Evolutionary conservation across 805 yeast species (phyloP), one percentile per base, ranked within the genome.

Genomic region (Sugiyamaella americana): DNA sequence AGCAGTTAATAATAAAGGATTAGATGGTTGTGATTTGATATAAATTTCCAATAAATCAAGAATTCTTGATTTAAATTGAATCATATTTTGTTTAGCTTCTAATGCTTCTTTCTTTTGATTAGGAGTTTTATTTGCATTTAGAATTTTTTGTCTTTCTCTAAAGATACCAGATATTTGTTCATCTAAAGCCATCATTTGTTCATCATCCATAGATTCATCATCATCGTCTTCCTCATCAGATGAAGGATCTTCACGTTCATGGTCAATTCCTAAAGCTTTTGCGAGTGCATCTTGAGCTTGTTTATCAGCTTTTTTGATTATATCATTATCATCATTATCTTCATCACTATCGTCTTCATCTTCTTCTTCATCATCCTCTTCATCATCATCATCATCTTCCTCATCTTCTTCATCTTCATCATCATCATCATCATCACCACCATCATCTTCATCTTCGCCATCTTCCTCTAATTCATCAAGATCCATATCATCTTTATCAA

Each of bases 101-200:
- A 73, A 67, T 50, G 86, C 94, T 18, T 73, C 64, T 57, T 86
- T 86, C 58, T 55, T 52, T 18, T 47, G 41, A 21, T 44, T 41
- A 16, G 44, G 41, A 19, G 53, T 53, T 84, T 74, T 62, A 76
- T 78, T 61, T 72, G 84, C 29, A 6, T 78, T 65, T 45, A 87
- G 63, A 0, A 85, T 84, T 50, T 77, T 80, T 54, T 80, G 79
- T 56, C 97, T 77, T 57, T 87, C 91, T 58, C 83, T 78, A 73
- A 91, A 91, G 46, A 91, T 91, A 45, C 74, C 75, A 0, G 96
- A 78, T 24, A 91, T 69, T 51, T 87, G 93, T 19, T 74, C 84
- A 61, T 91, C 98, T 57, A 91, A 76, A 18, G 89, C 94, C 82
- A 88, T 80, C 98, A 91, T 91, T 62, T 88, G 88, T 57, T 89